Base-by-base conservation (phyloP, 2,329 filamentous ascomycete genomes). In the Penicillium janthinellum region DNA sequence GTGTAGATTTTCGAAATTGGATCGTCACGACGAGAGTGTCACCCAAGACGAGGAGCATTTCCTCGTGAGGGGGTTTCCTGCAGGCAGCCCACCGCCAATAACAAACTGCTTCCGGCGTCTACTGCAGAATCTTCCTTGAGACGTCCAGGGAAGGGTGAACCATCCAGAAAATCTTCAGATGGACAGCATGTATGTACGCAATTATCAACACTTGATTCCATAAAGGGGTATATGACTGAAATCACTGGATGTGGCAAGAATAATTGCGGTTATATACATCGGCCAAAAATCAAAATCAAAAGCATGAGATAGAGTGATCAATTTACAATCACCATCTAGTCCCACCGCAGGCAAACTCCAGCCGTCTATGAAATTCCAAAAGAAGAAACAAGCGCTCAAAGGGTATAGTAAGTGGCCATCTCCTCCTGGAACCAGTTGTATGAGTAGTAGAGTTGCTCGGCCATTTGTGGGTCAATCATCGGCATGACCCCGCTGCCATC, bases 381-480 rank as follows among this genome's bases (percentile, higher is more conserved):
- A 20, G 17, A 17, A 17, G 17, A 60, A 20, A 60, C n/a, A 60
- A 54, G 58, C 49, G 55, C 57, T 67, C 59, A 75, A 59, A 75
- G 68, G 66, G 73, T 75, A 73, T 76, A 76, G 64, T 72, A 75
- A 31, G 67, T 73, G 44, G 73, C 73, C 72, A 76, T 74, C 58
- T 76, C 73, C 64, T 75, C 72, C 58, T 76, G 73, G 39, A 76
- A 76, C 73, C 73, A 76, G 61, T 75, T 73, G 56, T 76, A 75
- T 1, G 73, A 75, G 58, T 75, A 75, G 28, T 70, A 74, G 50
- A 76, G 60, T 62, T 76, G 73, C 44, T 76, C 73, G 22, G 73
- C 73, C 68, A 76, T 66, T 55, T 73, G 71, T 5, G 73, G 71
- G 64, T 76, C 73, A 28, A 75, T 70, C 54, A 71, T 68, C 3